phyloP scores from a whole-genome alignment of 768 basidiomycete species.

The Termitomyces sp. region DNA sequence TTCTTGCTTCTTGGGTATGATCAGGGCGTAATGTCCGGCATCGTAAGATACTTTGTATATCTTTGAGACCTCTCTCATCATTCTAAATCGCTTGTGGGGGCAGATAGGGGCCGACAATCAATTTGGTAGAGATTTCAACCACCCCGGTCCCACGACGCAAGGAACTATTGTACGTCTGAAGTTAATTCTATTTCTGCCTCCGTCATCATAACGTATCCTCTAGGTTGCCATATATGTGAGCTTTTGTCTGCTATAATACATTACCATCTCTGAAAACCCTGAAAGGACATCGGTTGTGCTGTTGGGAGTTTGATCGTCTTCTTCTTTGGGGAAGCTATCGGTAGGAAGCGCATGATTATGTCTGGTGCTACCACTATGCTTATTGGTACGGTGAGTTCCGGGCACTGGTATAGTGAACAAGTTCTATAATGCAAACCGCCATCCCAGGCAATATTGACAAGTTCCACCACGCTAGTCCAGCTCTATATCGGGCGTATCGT shows the following conservation, averaged over 20 bases:
- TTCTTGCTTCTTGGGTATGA: slow-evolving; percentile 33
- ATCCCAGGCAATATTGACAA: slow-evolving; percentile 28
- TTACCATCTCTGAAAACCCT: background rate
- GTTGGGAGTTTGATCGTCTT: slow-evolving; percentile 30
- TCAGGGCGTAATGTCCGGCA: slow-evolving; percentile 37
- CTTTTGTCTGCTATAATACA: background rate
- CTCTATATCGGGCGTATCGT: slow-evolving; percentile 31
- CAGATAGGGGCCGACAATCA: slow-evolving; percentile 37
- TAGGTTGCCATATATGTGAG: slow-evolving; percentile 29
- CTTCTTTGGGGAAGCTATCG: slow-evolving; percentile 31
- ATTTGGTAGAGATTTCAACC: slow-evolving; percentile 30
- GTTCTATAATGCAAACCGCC: background rate
- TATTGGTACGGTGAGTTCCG: slow-evolving; percentile 26
- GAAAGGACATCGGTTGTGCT: slow-evolving; percentile 33
- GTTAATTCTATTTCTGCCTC: background rate
- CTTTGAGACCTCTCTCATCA: background rate
- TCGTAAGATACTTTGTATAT: slow-evolving; percentile 16
- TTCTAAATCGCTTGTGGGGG: background rate
- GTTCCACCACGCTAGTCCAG: slow-evolving; percentile 32
- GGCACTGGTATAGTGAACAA: background rate
- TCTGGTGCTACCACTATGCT: slow-evolving; percentile 30
- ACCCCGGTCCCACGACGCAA: slow-evolving; percentile 30
- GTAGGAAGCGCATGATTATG: slow-evolving; percentile 34
- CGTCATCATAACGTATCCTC: background rate
- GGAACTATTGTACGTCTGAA: slow-evolving; percentile 28